Conservation (phyloP, 768 basidiomycete genomes). For the Gloeopeniophorella convolvens region DNA sequence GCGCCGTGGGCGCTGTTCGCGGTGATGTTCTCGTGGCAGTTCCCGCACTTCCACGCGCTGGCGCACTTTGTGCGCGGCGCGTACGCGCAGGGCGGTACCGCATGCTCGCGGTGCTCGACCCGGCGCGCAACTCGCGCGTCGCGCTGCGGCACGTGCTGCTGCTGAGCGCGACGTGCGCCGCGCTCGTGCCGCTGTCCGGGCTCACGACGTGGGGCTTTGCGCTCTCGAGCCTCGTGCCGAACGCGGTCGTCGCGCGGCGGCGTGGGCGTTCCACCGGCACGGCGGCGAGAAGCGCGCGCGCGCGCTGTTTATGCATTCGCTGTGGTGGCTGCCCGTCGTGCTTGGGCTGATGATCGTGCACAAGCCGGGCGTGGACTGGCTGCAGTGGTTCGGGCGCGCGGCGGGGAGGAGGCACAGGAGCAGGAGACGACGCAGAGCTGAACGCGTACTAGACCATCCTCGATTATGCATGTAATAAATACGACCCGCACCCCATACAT, state of each 20-base stretch:
- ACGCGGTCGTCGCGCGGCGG: constrained; percentile 61
- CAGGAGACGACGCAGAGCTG: no score
- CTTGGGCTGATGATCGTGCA: constrained; percentile 93
- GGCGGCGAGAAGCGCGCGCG: constrained; percentile 76
- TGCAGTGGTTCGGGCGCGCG: constrained; percentile 46
- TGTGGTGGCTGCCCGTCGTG: constrained; percentile 89
- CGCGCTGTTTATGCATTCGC: constrained; percentile 65
- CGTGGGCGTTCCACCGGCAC: constrained; percentile 67
- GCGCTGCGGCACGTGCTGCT: constrained; percentile 76
- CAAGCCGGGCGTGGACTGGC: constrained; percentile 81
- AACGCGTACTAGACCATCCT: no score
- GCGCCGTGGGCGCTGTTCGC: constrained; percentile 75
- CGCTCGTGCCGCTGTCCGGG: constrained; percentile 83
- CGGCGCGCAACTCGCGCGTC: constrained; percentile 76
- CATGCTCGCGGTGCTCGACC: constrained; percentile 83
- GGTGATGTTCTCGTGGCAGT: constrained; percentile 94
- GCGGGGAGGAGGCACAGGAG: constrained; percentile 10
- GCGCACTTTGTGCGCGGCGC: constrained; percentile 79
- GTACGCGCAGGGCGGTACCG: constrained; percentile 88
- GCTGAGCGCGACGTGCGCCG: constrained; percentile 68
- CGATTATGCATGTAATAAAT: no score
- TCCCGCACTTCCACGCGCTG: constrained; percentile 96
- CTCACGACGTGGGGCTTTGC: constrained; percentile 91
- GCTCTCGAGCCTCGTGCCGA: constrained; percentile 67
- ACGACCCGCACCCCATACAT: no score